Base-by-base conservation (phyloP, 257 asterid genomes). In the Galeopsis tetrahit region DNA sequence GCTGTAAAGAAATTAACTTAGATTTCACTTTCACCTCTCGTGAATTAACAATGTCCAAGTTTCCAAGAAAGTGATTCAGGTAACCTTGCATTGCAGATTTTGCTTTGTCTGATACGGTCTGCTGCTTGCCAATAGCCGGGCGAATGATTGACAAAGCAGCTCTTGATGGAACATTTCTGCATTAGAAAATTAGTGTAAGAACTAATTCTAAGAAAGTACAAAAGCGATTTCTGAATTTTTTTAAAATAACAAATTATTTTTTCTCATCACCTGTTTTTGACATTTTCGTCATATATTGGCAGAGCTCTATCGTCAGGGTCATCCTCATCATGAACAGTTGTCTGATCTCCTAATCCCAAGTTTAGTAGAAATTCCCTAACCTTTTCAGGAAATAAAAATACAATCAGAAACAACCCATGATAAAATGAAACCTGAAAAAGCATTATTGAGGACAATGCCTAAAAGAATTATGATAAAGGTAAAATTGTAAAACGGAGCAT, bases 1-100 rank as follows among this genome's bases (percentile, higher is more conserved):
- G 62, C 33, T 35, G 39, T 35, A 35, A 70, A 55, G 58, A 44
- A 64, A 71, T 71, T 28, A 71, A 73, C 65, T 58, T 58, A 61
- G 75, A 55, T 69, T 71, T 71, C 75, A 63, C 48, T 78, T 21
- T 75, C 81, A 93, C 98, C 98, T 93, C 98, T 75, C 68, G 72
- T 44, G 95, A 89, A 77, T 93, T 93, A 73, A 93, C 73, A 38
- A 91, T 84, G 75, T 89, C 97, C 91, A 89, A 81, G 84, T 88
- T 86, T 72, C 97, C 97, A 83, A 91, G 83, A 84, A 93, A 93
- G 79, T 91, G 91, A 80, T 82, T 91, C 79, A 93, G 87, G 83
- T 91, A 93, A 71, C 91, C 93, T 86, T 93, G 98, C 97, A 93
- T 91, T 56, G 96, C 97, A 76, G 77, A 71, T 85, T 89, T 93